These are phyloP conservation scores for Verruconis gallopava DNA, from an alignment of 2,329 filamentous ascomycete genomes.

Conservation along the genomic window DNA sequence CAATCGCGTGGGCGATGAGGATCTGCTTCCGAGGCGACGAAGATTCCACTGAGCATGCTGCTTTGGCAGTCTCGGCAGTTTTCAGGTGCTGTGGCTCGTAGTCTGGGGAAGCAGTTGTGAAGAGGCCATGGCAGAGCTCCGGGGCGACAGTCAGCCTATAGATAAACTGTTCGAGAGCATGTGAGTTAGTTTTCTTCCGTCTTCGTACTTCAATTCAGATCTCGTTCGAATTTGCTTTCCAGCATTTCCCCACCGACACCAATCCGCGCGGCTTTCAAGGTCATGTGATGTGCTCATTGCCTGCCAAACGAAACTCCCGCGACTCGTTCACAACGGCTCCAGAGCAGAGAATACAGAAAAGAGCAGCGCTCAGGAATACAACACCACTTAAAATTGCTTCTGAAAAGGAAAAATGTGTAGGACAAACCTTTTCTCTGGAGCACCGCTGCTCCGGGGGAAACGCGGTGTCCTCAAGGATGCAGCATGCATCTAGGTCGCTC, in stretches of 20 bases:
- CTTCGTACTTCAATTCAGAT: too few relatives aligned
- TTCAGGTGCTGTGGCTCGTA: slow-evolving; percentile 27
- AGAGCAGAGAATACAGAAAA: too few relatives aligned
- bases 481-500: slow-evolving; percentile 50
- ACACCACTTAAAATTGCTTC: too few relatives aligned
- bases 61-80: slow-evolving; percentile 39
- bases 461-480: slow-evolving; percentile 42
- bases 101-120: slow-evolving; percentile 43
- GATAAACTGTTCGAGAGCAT: slow-evolving; percentile 44
- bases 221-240: too few relatives aligned
- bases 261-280: too few relatives aligned
- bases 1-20: slow-evolving; percentile 65
- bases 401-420: background rate
- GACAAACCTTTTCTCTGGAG: slow-evolving; percentile 45
- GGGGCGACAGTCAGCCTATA: slow-evolving; percentile 66
- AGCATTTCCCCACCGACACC: too few relatives aligned
- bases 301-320: too few relatives aligned
- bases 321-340: too few relatives aligned
- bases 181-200: too few relatives aligned
- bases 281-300: too few relatives aligned
- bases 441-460: slow-evolving; percentile 47
- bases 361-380: too few relatives aligned
- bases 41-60: slow-evolving; percentile 14
- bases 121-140: slow-evolving; percentile 68
- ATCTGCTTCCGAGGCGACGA: slow-evolving; percentile 45